A percentile compares a stretch with the other conserved stretches of the same genome.
phyloP scores from a whole-genome alignment of 2,329 filamentous ascomycete genomes.

The Trichoderma cornu-damae region DNA sequence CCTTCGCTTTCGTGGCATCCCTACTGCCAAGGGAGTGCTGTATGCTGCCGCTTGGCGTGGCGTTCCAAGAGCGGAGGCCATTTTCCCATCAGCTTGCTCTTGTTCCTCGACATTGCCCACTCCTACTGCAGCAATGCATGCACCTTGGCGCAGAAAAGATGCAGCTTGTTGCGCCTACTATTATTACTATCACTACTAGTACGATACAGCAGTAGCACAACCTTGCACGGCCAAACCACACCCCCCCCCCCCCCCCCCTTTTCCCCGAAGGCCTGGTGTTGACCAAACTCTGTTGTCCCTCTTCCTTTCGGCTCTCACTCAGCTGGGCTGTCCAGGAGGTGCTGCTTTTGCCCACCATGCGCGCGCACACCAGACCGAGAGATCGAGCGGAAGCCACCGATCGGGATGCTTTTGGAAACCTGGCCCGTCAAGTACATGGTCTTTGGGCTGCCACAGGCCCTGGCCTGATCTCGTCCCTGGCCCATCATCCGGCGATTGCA shows the following conservation, averaged over 20 bases:
- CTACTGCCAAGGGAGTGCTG: background rate
- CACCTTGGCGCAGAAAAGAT: constrained; percentile 12
- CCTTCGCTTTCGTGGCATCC: background rate
- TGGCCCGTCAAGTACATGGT: background rate
- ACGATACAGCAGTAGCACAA: no score
- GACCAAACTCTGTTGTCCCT: constrained; percentile 5
- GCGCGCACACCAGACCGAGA: constrained; percentile 17
- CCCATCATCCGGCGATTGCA: constrained; percentile 6
- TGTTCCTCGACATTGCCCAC: constrained; percentile 11
- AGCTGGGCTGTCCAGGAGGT: background rate
- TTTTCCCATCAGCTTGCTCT: constrained; percentile 10
- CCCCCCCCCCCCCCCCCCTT: constrained; percentile 8
- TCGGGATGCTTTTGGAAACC: constrained; percentile 11
- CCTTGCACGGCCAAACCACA: constrained; percentile 13
- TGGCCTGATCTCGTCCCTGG: constrained; percentile 7
- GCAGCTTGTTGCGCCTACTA: constrained; percentile 14
- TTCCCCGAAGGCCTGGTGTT: constrained; percentile 1
- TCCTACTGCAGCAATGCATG: constrained; percentile 3
- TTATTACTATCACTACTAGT: no score
- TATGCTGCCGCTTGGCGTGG: constrained; percentile 10
- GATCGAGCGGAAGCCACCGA: constrained; percentile 22
- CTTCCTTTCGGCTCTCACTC: constrained; percentile 3
- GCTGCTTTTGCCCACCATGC: constrained; percentile 5
- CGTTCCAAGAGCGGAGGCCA: constrained; percentile 9
- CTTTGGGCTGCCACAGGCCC: constrained; percentile 11